A percentile compares a stretch with the other conserved stretches of the same genome.
phyloP scores from a whole-genome alignment of 202 grass and related monocot species.

The Zizania palustris region DNA sequence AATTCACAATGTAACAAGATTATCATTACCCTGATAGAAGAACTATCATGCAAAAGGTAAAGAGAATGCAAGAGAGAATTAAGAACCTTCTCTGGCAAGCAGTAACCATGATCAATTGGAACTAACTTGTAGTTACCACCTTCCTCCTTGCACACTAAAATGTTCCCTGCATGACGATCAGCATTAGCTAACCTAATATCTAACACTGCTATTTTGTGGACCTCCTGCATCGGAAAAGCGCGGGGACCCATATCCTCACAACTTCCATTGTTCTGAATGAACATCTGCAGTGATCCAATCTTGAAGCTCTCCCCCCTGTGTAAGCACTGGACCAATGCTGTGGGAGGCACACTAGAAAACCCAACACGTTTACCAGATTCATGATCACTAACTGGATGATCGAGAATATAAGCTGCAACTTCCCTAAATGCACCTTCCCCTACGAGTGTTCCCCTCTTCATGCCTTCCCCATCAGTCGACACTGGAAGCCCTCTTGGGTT shows the following conservation, averaged over 20 bases:
- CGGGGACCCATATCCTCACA: constrained; percentile 33
- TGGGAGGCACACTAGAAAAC: constrained; percentile 62
- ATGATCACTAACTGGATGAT: constrained; percentile 28
- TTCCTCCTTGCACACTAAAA: constrained; percentile 64
- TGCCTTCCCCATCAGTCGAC: constrained; percentile 57
- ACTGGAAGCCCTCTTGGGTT: constrained; percentile 69
- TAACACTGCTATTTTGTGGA: constrained; percentile 89
- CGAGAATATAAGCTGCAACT: constrained; percentile 59
- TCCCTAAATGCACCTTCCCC: constrained; percentile 56
- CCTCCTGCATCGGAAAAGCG: constrained; percentile 50
- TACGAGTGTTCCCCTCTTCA: constrained; percentile 50
- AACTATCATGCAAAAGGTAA: not conserved
- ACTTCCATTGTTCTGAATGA: constrained; percentile 51
- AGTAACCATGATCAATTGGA: constrained; percentile 84
- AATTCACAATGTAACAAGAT: too few species aligned
- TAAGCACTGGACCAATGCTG: constrained; percentile 46
- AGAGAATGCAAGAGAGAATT: constrained; percentile 21
- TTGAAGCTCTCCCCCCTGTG: constrained; percentile 22
- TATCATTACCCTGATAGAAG: too few species aligned
- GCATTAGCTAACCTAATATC: constrained; percentile 66
- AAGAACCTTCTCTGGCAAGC: constrained; percentile 78
- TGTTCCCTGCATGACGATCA: constrained; percentile 62
- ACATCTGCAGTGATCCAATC: constrained; percentile 55
- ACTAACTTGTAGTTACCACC: constrained; percentile 55
- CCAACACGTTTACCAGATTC: constrained; percentile 27